Evolutionary conservation across 306 rosid genomes (phyloP).

Genomic region (Arachis hypogaea): DNA sequence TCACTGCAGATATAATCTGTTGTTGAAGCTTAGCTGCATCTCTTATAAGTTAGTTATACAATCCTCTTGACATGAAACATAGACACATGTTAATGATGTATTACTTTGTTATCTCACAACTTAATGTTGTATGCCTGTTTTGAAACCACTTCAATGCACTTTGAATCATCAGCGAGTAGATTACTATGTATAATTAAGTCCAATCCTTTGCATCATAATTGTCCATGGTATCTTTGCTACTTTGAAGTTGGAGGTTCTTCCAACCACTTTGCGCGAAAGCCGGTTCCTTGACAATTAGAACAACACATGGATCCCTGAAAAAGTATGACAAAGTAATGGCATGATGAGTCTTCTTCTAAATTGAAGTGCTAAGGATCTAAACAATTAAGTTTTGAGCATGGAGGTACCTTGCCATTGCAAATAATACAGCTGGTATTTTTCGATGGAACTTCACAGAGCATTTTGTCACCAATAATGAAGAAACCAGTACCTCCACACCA

Average conservation of each 20-base stretch:
- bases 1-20: slow-evolving; percentile 12
- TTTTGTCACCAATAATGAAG: slow-evolving; percentile 84
- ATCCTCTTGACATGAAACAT: neutral
- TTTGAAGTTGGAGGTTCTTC: slow-evolving; percentile 78
- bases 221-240: slow-evolving; percentile 35
- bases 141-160: too few species aligned
- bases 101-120: slow-evolving; percentile 4
- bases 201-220: too few species aligned
- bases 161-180: too few species aligned
- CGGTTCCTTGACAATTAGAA: slow-evolving; percentile 54
- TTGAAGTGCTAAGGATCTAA: neutral
- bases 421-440: slow-evolving; percentile 79
- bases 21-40: slow-evolving; percentile 26
- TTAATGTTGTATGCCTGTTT: neutral
- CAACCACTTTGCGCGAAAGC: slow-evolving; percentile 72
- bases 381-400: neutral
- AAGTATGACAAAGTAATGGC: slow-evolving; percentile 3
- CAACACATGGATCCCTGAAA: slow-evolving; percentile 52
- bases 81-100: neutral
- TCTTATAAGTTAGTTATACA: neutral
- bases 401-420: slow-evolving; percentile 78
- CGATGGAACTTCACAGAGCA: slow-evolving; percentile 99
- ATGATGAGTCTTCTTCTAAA: slow-evolving; percentile 1
- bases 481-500: slow-evolving; percentile 97
- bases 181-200: too few species aligned